These are phyloP conservation scores for Metarhizium album DNA, from an alignment of 2,329 filamentous ascomycete genomes.

Conservation along the genomic window DNA sequence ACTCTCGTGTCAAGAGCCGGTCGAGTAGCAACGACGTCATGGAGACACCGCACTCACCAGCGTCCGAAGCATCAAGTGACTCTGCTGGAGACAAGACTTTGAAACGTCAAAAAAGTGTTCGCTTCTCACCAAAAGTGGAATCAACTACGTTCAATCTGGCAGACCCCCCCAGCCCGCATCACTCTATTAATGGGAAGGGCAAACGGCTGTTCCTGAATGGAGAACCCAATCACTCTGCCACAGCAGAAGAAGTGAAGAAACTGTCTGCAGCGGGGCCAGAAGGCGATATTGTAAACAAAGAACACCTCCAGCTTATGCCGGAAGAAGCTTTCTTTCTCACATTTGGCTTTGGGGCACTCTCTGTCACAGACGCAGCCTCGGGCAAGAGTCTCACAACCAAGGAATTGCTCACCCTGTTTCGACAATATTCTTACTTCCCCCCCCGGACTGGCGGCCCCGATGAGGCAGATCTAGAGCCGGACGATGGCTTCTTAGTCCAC, in stretches of 20 bases:
- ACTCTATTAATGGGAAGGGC: conserved; percentile 13
- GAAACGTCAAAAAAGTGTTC: conserved; percentile 52
- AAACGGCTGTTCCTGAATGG: neutral
- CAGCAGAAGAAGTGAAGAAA: neutral
- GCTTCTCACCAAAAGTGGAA: conserved; percentile 58
- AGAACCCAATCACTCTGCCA: neutral
- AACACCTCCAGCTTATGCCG: conserved; percentile 83
- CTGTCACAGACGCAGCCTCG: conserved; percentile 43
- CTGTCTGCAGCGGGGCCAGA: neutral
- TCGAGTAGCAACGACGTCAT: neutral
- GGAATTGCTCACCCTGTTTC: conserved; percentile 55
- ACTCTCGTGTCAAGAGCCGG: neutral
- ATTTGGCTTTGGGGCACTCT: conserved; percentile 68
- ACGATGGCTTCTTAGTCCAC: conserved; percentile 75
- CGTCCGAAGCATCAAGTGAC: conserved; percentile 11
- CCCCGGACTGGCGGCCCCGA: conserved; percentile 28
- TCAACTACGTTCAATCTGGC: conserved; percentile 47
- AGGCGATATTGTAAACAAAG: conserved; percentile 38
- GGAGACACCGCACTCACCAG: neutral
- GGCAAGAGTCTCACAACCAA: conserved; percentile 36
- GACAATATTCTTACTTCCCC: conserved; percentile 60
- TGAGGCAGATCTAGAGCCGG: conserved; percentile 45
- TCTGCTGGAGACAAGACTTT: conserved; percentile 11
- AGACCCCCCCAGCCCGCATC: conserved; percentile 40
- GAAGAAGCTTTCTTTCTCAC: conserved; percentile 88